Evolutionary conservation across 2,329 filamentous ascomycete genomes (phyloP), one percentile per base, ranked within the genome.

Genomic region (Monosporascus sp.): DNA sequence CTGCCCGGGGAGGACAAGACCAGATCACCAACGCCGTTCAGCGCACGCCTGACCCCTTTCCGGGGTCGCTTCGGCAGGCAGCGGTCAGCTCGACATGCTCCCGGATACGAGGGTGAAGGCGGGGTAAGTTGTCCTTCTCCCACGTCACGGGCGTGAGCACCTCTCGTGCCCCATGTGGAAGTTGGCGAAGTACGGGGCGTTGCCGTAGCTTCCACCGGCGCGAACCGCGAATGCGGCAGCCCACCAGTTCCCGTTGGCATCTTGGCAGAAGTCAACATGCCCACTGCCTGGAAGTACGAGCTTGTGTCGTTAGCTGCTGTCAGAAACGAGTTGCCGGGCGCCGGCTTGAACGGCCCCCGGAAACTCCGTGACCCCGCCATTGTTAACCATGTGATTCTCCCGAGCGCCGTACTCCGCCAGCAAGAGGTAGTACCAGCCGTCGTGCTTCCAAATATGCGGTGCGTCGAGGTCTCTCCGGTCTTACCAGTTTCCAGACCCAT

Each of bases 351-450:
- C 2, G 67, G 69, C 7, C 66, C 69, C 53, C 46, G 64, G n/a
- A 68, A 55, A 22, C 56, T 47, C n/a, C 38, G 55, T 6, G 64
- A 61, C 16, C 64, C 61, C 7, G 65, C 68, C 51, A 66, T 61
- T 14, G 61, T 65, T 36, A 65, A 65, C 57, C 51, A 63, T 63
- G 49, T 71, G 68, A 11, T 61, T 57, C 19, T 60, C 63, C 46
- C 60, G 57, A 6, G 71, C 73, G 6, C 73, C 72, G 0, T 73
- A 73, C 52, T 75, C 73, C 0, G 72, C 70, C 2, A 71, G 71
- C n/a, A 75, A 66, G 5, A 75, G 64, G 53, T 73, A 75, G 52
- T 70, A 75, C 31, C 66, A 73, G 2, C 56, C 61, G 3, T 65
- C 69, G 2, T 63, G 63, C 51, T 71, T 72, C 57, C 69, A 69